phyloP scores from a whole-genome alignment of 1,284 basidiomycete species.

The Rhodotorula sp. region DNA sequence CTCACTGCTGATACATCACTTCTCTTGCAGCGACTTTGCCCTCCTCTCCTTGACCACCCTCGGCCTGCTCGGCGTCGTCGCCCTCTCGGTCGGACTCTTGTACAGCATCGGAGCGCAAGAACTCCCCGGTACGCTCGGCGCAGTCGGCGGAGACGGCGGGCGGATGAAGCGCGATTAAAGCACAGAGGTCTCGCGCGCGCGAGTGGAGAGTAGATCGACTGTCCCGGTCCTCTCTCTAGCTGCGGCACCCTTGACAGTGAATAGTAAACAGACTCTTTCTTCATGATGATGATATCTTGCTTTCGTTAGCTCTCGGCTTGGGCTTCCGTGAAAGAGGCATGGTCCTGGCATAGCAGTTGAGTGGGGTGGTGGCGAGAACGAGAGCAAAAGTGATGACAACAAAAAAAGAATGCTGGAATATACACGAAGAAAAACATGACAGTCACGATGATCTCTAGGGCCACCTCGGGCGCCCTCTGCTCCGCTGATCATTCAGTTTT shows the following conservation, averaged over 20 bases:
- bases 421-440: no score
- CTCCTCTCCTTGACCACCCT: conserved; percentile 31
- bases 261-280: no score
- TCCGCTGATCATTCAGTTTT: no score
- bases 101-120: conserved; percentile 27
- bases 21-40: conserved; percentile 20
- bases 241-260: no score
- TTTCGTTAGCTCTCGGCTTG: no score
- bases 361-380: neutral
- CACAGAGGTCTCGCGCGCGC: no score
- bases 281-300: no score
- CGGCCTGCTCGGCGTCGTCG: conserved; percentile 19
- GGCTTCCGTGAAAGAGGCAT: no score
- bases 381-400: neutral
- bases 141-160: conserved; percentile 25
- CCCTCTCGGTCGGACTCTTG: conserved; percentile 24
- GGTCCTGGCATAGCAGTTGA: neutral
- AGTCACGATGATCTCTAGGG: no score
- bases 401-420: neutral
- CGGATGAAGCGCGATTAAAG: conserved; percentile 26
- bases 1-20: neutral
- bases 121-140: conserved; percentile 33
- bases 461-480: no score
- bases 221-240: no score
- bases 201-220: neutral